Conservation (phyloP, 306 rosid species). For the Fragaria iinumae region DNA sequence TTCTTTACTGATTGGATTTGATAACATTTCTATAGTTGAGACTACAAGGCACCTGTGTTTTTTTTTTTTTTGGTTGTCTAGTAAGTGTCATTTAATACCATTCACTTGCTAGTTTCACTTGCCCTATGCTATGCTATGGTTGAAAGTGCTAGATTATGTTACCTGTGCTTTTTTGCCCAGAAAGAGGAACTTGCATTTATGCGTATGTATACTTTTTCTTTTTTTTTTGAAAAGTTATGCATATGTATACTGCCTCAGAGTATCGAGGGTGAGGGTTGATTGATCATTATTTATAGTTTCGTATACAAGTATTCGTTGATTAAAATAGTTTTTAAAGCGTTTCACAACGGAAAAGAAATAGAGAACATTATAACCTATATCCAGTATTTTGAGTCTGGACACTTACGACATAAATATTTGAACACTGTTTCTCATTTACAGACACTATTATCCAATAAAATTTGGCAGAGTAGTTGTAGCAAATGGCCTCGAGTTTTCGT, state of each 20-base stretch:
- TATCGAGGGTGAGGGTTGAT: not conserved
- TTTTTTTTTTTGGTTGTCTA: not conserved
- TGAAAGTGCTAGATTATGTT: constrained; percentile 4
- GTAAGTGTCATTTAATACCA: not conserved
- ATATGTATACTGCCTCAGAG: not conserved
- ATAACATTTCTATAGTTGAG: not conserved
- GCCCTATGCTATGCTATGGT: not conserved
- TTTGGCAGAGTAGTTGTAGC: not conserved
- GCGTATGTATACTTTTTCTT: no score
- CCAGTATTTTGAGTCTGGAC: not conserved
- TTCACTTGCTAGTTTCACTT: not conserved
- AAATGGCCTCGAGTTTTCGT: not conserved
- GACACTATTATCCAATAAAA: not conserved
- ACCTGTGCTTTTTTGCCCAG: not conserved
- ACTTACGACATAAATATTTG: not conserved
- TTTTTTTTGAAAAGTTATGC: no score
- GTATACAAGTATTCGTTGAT: not conserved
- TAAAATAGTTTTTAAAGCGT: not conserved
- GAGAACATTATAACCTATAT: not conserved
- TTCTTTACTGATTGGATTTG: not conserved
- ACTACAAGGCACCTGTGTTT: not conserved
- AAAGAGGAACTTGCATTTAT: not conserved
- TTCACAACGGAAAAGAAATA: not conserved
- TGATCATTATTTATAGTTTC: not conserved
- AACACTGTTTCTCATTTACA: not conserved